Conservation (phyloP, 331 rosid species). For the Quercus lobata region DNA sequence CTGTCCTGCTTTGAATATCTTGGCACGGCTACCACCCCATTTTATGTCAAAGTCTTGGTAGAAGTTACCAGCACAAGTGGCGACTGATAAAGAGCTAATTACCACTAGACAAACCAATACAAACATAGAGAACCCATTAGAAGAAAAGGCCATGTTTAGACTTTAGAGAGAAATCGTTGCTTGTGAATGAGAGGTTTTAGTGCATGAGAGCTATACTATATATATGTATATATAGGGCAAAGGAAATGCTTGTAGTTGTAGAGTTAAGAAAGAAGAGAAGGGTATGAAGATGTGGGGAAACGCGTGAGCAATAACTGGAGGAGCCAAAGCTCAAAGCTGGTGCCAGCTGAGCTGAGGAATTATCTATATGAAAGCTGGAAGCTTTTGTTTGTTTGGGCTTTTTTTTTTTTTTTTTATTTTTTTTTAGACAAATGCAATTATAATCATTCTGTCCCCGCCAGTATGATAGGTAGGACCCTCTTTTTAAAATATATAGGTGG, state of each 20-base stretch:
- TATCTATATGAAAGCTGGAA: constrained; percentile 50
- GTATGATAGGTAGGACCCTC: constrained; percentile 36
- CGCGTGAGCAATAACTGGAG: constrained; percentile 45
- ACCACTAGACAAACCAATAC: constrained; percentile 22
- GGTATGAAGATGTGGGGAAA: constrained; percentile 28
- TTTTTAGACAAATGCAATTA: constrained; percentile 5
- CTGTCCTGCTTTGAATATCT: constrained; percentile 53
- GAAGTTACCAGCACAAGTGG: constrained; percentile 43
- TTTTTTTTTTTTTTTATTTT: neutral
- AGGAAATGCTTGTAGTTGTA: neutral
- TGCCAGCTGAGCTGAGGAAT: constrained; percentile 47
- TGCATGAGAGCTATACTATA: neutral
- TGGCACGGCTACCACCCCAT: constrained; percentile 71
- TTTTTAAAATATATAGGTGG: constrained; percentile 30
- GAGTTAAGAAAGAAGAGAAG: neutral
- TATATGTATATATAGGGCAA: constrained; percentile 16
- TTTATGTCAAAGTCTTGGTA: constrained; percentile 62
- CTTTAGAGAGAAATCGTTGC: neutral
- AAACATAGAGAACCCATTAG: constrained; percentile 5
- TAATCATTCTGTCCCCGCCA: constrained; percentile 32
- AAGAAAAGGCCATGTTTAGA: constrained; percentile 33
- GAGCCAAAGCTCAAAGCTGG: constrained; percentile 32
- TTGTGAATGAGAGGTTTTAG: constrained; percentile 23
- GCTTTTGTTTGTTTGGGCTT: constrained; percentile 43
- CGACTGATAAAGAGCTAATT: constrained; percentile 30